Evolutionary conservation across 129 eudicot species (phyloP), one percentile per base, ranked within the genome.

Genomic region (Kitagawia praeruptora): DNA sequence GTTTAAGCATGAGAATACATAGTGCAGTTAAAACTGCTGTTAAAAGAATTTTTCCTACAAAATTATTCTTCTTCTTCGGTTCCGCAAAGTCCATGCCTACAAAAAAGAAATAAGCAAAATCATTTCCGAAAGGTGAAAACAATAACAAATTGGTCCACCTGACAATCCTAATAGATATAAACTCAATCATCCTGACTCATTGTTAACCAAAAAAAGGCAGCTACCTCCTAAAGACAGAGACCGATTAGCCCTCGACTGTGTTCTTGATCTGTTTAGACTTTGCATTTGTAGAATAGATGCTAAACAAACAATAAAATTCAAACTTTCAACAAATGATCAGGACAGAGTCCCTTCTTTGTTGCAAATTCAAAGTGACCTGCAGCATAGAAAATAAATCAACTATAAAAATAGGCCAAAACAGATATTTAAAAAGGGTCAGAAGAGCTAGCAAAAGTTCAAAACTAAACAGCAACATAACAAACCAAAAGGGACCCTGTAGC

Each of bases 41-140:
- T 81, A 94, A 70, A 70, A 91, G 56, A 25, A 90, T 78, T 76
- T 87, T 91, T 80, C 92, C 84, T 49, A 83, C 75, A 77, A 87
- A 45, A 61, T 83, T 85, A 82, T 87, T 85, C 81, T 84, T 86
- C 79, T 90, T 77, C 74, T 86, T 89, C 3, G 92, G 83, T 70
- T 90, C 97, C 78, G 80, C 76, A 75, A 79, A 85, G 84, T 94
- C 98, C 98, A 94, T 87, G 71, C 93, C 92, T 87, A 48, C 21
- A 82, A 79, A n/a, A 37, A 80, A 80, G 53, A 47, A 27, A 81
- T n/a, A 45, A 75, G 34, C 13, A 64, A 83, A 53, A 6, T 25
- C 37, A 75, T 78, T 76, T 63, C 34, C 8, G 56, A 76, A n/a
- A n/a, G n/a, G n/a, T n/a, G n/a, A n/a, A 37, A 25, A 61, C 54